phyloP scores from a whole-genome alignment of 805 yeast genomes.

The Wickerhamiella slavikovae region DNA sequence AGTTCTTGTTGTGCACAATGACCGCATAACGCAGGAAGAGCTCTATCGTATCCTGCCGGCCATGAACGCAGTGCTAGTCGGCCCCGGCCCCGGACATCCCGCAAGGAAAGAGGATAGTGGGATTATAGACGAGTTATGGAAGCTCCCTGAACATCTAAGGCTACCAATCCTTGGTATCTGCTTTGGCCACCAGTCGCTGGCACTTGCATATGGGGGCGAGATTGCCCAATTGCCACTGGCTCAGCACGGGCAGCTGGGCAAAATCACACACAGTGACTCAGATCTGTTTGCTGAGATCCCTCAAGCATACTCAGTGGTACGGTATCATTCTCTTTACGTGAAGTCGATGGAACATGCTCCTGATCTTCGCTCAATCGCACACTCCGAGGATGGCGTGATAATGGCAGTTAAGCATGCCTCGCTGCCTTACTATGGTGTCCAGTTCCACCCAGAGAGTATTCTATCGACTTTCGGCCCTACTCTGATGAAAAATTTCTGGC shows the following conservation, averaged over 20 bases:
- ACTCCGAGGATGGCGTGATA: slow-evolving; percentile 24
- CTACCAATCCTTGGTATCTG: slow-evolving; percentile 81
- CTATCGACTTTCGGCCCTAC: slow-evolving; percentile 50
- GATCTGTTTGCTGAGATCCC: slow-evolving; percentile 26
- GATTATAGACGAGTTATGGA: slow-evolving; percentile 38
- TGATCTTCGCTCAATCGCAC: not conserved
- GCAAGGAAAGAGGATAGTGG: slow-evolving; percentile 43
- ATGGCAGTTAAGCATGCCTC: slow-evolving; percentile 59
- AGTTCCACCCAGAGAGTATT: slow-evolving; percentile 91
- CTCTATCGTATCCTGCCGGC: slow-evolving; percentile 25
- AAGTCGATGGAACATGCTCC: slow-evolving; percentile 5
- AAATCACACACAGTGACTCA: slow-evolving; percentile 19
- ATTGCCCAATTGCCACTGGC: slow-evolving; percentile 35
- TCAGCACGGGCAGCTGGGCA: slow-evolving; percentile 71
- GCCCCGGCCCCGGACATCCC: slow-evolving; percentile 98
- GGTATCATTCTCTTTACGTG: slow-evolving; percentile 76
- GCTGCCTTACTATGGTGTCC: slow-evolving; percentile 77
- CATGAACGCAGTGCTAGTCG: slow-evolving; percentile 63
- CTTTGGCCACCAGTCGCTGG: slow-evolving; percentile 75
- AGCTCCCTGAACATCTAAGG: slow-evolving; percentile 14
- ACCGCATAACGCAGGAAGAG: slow-evolving; percentile 22
- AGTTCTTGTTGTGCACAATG: slow-evolving; percentile 45
- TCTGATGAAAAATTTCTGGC: slow-evolving; percentile 44
- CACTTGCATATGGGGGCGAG: slow-evolving; percentile 35
- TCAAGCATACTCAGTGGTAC: slow-evolving; percentile 37